phyloP scores from a whole-genome alignment of 2,329 filamentous ascomycete genomes.

The Colletotrichum lupini region DNA sequence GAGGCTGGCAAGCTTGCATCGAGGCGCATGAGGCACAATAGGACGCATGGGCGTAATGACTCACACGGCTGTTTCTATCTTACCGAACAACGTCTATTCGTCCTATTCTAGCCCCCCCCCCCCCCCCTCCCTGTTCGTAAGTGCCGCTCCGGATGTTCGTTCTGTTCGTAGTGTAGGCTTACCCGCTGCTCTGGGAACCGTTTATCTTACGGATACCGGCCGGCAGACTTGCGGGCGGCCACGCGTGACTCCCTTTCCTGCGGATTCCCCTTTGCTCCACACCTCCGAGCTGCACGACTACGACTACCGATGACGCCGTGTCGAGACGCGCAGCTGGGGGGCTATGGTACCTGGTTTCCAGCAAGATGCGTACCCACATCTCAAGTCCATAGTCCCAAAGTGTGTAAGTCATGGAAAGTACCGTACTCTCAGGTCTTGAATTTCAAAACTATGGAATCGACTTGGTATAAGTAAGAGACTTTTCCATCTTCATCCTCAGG shows the following conservation, averaged over 20 bases:
- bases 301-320: background rate
- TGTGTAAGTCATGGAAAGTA: background rate
- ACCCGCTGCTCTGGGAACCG: background rate
- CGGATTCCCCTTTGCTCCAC: background rate
- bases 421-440: background rate
- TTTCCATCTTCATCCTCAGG: background rate
- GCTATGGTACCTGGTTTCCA: background rate
- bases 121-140: background rate
- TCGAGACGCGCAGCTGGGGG: background rate
- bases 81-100: background rate
- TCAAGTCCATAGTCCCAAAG: background rate
- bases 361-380: background rate
- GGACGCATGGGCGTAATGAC: background rate
- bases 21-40: background rate
- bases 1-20: background rate
- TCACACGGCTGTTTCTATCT: background rate
- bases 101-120: background rate
- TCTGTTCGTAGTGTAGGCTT: background rate
- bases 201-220: too few species aligned
- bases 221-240: background rate
- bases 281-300: background rate
- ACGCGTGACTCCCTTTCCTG: background rate
- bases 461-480: constrained; percentile 23
- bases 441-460: background rate
- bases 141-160: background rate